A percentile compares a stretch with the other conserved stretches of the same genome.
phyloP scores from a whole-genome alignment of 2,329 filamentous ascomycete genomes.

The Didymella glomerata region DNA sequence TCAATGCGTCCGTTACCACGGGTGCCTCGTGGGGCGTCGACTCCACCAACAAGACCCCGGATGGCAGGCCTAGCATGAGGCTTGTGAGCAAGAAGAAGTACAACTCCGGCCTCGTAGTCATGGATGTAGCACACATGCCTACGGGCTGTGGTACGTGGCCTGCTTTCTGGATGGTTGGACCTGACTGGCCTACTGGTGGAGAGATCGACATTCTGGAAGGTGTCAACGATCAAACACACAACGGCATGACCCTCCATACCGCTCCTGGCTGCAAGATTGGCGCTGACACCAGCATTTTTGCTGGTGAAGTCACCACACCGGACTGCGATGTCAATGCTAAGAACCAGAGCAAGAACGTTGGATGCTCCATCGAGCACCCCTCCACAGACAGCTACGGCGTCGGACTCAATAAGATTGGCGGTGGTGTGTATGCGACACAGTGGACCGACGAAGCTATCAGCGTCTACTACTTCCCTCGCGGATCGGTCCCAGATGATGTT shows the following conservation, averaged over 20 bases:
- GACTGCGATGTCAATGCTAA: slow-evolving; percentile 60
- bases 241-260: slow-evolving; percentile 60
- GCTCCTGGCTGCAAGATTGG: slow-evolving; percentile 55
- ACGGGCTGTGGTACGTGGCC: slow-evolving; percentile 62
- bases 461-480: slow-evolving; percentile 84
- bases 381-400: slow-evolving; percentile 58
- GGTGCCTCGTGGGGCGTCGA: slow-evolving; percentile 59
- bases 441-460: slow-evolving; percentile 78
- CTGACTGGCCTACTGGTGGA: slow-evolving; percentile 49
- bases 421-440: slow-evolving; percentile 58
- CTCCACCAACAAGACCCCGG: slow-evolving; percentile 45
- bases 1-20: slow-evolving; percentile 43
- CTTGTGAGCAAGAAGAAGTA: slow-evolving; percentile 58
- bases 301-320: slow-evolving; percentile 58
- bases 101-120: slow-evolving; percentile 58
- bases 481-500: slow-evolving; percentile 70
- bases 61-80: slow-evolving; percentile 57
- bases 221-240: slow-evolving; percentile 54
- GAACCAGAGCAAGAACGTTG: slow-evolving; percentile 51
- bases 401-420: slow-evolving; percentile 60
- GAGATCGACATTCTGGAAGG: slow-evolving; percentile 62
- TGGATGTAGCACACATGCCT: slow-evolving; percentile 62
- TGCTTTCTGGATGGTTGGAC: slow-evolving; percentile 52
- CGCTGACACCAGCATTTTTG: slow-evolving; percentile 53
- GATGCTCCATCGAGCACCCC: slow-evolving; percentile 54